A percentile compares a stretch with the other conserved stretches of the same genome.
These are phyloP conservation scores for Trifolium subterraneum DNA, from an alignment of 306 rosid genomes.

Conservation along the genomic window DNA sequence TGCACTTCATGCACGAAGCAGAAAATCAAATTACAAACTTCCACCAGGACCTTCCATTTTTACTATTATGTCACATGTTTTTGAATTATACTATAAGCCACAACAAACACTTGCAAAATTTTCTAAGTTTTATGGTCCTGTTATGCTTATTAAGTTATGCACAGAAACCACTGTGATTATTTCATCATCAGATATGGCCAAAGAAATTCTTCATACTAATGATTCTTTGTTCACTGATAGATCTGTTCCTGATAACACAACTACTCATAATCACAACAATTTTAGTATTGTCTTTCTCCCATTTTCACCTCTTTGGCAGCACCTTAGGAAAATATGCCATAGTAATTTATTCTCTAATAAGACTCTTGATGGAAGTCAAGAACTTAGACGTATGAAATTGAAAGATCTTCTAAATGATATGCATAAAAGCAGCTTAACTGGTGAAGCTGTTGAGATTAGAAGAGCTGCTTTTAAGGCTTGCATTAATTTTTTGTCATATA, in stretches of 20 bases:
- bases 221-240: conserved; percentile 33
- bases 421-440: neutral
- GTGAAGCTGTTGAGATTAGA: conserved; percentile 51
- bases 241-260: conserved; percentile 10
- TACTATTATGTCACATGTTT: neutral
- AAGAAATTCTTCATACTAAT: conserved; percentile 35
- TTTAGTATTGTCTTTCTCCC: conserved; percentile 38
- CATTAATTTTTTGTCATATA: conserved; percentile 47
- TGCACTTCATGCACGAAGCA: neutral
- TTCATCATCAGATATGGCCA: conserved; percentile 10
- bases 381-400: conserved; percentile 39
- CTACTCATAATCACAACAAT: neutral
- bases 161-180: conserved; percentile 31
- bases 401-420: conserved; percentile 43
- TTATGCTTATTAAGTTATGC: conserved; percentile 29
- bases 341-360: conserved; percentile 41
- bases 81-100: too few relatives aligned
- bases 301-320: conserved; percentile 35
- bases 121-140: too few relatives aligned
- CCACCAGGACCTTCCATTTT: conserved; percentile 43
- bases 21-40: conserved; percentile 17
- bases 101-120: too few relatives aligned
- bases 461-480: conserved; percentile 46
- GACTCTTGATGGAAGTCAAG: conserved; percentile 42
- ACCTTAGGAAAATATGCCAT: conserved; percentile 37